Evolutionary conservation across 495 filamentous ascomycete species (phyloP).

Genomic region (Hyaloscypha bicolor): DNA sequence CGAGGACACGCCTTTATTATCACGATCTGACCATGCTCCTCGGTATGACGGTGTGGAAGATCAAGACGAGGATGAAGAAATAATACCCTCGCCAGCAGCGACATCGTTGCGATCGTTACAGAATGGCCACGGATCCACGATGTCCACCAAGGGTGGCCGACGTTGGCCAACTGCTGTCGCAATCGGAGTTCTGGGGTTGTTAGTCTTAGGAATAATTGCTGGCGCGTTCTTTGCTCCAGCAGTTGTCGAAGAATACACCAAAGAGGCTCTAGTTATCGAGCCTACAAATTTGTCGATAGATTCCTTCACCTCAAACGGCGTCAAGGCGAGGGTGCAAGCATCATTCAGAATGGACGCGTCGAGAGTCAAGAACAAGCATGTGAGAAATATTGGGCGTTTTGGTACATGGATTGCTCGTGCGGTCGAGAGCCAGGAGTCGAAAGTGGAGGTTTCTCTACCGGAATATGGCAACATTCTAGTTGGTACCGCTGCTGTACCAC

Average conservation of each 20-base stretch:
- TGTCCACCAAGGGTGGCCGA: slow-evolving; percentile 22
- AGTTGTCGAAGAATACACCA: slow-evolving; percentile 79
- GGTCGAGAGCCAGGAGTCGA: slow-evolving; percentile 68
- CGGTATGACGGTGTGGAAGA: slow-evolving; percentile 46
- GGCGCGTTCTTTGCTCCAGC: slow-evolving; percentile 79
- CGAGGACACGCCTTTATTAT: slow-evolving; percentile 60
- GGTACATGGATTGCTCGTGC: slow-evolving; percentile 81
- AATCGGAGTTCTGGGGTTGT: slow-evolving; percentile 42
- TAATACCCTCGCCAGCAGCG: slow-evolving; percentile 28
- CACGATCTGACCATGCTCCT: slow-evolving; percentile 37
- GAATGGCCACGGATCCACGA: slow-evolving; percentile 17
- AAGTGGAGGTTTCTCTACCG: slow-evolving; percentile 78
- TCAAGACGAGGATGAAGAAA: slow-evolving; percentile 35
- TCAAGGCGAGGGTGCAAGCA: slow-evolving; percentile 76
- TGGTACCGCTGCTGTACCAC: slow-evolving; percentile 74
- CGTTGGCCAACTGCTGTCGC: slow-evolving; percentile 44
- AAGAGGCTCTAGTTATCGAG: slow-evolving; percentile 78
- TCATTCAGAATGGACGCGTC: slow-evolving; percentile 77
- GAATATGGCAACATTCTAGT: slow-evolving; percentile 79
- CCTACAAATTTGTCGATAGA: slow-evolving; percentile 81
- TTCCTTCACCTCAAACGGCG: slow-evolving; percentile 74
- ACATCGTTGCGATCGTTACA: slow-evolving; percentile 29
- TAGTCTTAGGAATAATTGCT: slow-evolving; percentile 51
- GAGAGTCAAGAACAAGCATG: slow-evolving; percentile 66
- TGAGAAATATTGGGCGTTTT: slow-evolving; percentile 73